These are phyloP conservation scores for Pseudocercospora pini-densiflorae DNA, from an alignment of 2,329 filamentous ascomycete species.

Conservation along the genomic window DNA sequence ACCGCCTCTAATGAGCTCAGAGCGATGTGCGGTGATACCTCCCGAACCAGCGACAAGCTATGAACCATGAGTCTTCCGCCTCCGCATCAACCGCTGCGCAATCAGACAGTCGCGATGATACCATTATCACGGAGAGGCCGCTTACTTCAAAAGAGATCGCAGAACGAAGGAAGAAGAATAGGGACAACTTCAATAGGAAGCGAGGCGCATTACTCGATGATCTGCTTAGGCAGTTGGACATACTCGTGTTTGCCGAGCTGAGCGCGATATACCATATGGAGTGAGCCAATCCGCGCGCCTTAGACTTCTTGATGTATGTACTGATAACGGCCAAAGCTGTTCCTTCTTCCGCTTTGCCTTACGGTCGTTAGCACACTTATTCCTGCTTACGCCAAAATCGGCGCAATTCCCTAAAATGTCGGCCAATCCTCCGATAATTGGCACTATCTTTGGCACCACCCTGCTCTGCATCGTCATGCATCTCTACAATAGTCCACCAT, in stretches of 20 bases:
- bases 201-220: constrained; percentile 58
- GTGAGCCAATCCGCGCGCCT: constrained; percentile 45
- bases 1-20: constrained; percentile 18
- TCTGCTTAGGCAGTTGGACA: constrained; percentile 61
- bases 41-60: constrained; percentile 33
- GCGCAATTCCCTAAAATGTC: constrained; percentile 55
- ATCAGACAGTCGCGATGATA: constrained; percentile 18
- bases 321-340: constrained; percentile 48
- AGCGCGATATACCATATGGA: constrained; percentile 67
- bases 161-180: constrained; percentile 37
- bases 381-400: constrained; percentile 64
- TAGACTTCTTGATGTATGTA: background rate
- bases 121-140: constrained; percentile 16
- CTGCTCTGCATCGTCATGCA: constrained; percentile 62
- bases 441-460: constrained; percentile 60
- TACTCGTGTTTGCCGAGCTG: constrained; percentile 65
- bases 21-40: constrained; percentile 22
- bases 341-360: constrained; percentile 60
- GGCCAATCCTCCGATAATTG: constrained; percentile 56
- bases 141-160: constrained; percentile 30
- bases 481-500: constrained; percentile 44
- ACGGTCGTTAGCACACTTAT: constrained; percentile 60
- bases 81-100: constrained; percentile 33
- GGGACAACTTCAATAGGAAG: constrained; percentile 44
- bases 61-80: constrained; percentile 44